Conservation (phyloP, 306 rosid genomes). For the Malus orientalis region DNA sequence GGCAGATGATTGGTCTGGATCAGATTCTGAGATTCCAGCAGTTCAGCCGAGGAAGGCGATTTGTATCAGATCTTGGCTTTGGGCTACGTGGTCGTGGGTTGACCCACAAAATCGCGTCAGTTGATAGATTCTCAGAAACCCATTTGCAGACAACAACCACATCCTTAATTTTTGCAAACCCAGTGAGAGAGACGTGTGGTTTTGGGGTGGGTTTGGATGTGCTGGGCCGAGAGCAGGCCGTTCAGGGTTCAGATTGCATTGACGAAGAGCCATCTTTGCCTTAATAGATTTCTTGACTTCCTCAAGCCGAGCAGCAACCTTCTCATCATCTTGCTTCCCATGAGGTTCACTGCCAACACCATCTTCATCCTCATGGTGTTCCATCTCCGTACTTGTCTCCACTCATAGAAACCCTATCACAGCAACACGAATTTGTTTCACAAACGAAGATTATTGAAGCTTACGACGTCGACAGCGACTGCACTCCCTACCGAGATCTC, state of each 20-base stretch:
- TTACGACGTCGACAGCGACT: neutral
- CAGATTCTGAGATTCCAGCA: too few species aligned
- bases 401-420: neutral
- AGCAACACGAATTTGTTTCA: neutral
- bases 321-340: constrained; percentile 85
- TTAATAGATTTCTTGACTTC: constrained; percentile 78
- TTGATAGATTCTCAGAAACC: too few species aligned
- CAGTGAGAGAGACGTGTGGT: too few species aligned
- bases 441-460: neutral
- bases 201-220: too few species aligned
- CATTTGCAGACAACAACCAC: too few species aligned
- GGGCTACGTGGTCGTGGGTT: too few species aligned
- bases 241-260: constrained; percentile 85
- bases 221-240: constrained; percentile 43
- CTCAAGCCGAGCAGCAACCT: constrained; percentile 81
- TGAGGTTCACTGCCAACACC: constrained; percentile 46
- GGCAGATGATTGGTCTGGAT: too few species aligned
- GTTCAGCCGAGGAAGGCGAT: too few species aligned
- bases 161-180: too few species aligned
- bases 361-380: constrained; percentile 66
- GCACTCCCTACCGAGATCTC: neutral
- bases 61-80: too few species aligned
- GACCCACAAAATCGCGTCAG: too few species aligned
- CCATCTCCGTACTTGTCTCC: constrained; percentile 30
- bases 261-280: constrained; percentile 80